Base-by-base conservation (phyloP, 164 flowering plant species). In the Warburgia ugandensis region DNA sequence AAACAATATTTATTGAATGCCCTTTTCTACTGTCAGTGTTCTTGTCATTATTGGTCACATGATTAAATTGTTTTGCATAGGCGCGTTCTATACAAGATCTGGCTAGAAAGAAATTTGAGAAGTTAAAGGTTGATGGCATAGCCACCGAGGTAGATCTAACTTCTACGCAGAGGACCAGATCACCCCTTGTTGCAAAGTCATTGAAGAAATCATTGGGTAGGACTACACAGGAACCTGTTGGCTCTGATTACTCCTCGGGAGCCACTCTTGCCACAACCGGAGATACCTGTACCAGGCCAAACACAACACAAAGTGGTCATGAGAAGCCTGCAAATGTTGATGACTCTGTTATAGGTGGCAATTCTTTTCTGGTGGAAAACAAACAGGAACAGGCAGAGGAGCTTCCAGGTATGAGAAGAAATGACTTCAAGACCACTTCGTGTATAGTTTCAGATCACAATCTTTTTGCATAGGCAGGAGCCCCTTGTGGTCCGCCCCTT, bases 31-130 rank as follows among this genome's bases (percentile, higher is more conserved):
- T n/a, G n/a, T n/a, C n/a, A n/a, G n/a, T n/a, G n/a, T n/a, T n/a
- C 2, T 23, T 49, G 31, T 11, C 21, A 4, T 50, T 14, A 4
- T 32, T 16, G 59, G 11, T 4, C 27, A 23, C 41, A 9, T 19
- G 29, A 25, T 30, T 53, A 6, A 40, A 30, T 52, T 45, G 16
- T 52, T 55, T 40, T 74, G 45, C 12, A 48, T 50, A 92, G 99
- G 99, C 99, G 29, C 76, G 83, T 6, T 20, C 88, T 25, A 92
- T 92, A 45, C 86, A 80, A 74, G 99, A 92, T 56, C 57, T 92
- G 56, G 96, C 95, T 45, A 75, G 45, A 65, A 85, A 68, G 70
- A 92, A 80, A 58, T 88, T 92, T 46, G 71, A 77, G 43, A 78
- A 67, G 66, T 26, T 84, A 54, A 73, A 78, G 70, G 55, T 59